Conservation (phyloP, 768 basidiomycete species). For the Rhodosporidiobolus odoratus region DNA sequence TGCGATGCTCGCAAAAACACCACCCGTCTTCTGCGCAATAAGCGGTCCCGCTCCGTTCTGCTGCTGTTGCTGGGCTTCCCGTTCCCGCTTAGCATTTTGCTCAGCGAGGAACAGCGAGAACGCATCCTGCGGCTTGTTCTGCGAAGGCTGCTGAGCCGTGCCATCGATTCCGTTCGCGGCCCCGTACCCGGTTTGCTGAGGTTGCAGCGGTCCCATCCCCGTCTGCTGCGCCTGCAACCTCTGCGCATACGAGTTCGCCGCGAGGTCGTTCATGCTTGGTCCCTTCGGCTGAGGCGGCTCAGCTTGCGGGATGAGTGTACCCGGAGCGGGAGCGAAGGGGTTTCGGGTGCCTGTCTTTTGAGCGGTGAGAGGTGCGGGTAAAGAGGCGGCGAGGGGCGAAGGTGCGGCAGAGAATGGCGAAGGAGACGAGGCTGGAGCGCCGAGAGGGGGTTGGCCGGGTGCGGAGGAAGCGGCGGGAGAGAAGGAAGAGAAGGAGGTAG, state of each 20-base stretch:
- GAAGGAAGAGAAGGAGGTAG: not conserved
- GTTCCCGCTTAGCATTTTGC: slow-evolving; percentile 20
- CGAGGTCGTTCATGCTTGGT: slow-evolving; percentile 75
- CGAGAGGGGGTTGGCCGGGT: not conserved
- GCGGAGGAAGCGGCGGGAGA: slow-evolving; percentile 1
- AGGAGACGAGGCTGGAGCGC: slow-evolving; percentile 35
- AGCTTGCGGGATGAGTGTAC: slow-evolving; percentile 47
- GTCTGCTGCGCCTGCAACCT: slow-evolving; percentile 23
- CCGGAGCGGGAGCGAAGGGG: slow-evolving; percentile 77
- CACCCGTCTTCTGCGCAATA: slow-evolving; percentile 41
- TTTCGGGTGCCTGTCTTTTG: slow-evolving; percentile 93
- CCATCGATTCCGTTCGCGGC: not conserved
- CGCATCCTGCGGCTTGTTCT: slow-evolving; percentile 22
- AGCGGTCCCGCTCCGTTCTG: slow-evolving; percentile 23
- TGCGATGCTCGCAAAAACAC: slow-evolving; percentile 35
- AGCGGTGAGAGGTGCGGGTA: slow-evolving; percentile 55
- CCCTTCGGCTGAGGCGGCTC: slow-evolving; percentile 65
- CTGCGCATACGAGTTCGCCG: slow-evolving; percentile 50
- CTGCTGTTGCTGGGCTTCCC: slow-evolving; percentile 35
- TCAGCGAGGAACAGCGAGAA: slow-evolving; percentile 30
- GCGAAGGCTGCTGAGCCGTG: not conserved
- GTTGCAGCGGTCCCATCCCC: slow-evolving; percentile 3
- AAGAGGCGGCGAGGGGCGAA: slow-evolving; percentile 54
- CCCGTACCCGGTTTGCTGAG: not conserved
- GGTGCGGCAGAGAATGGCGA: slow-evolving; percentile 42